Evolutionary conservation across 208 protist species (phyloP), one percentile per base, ranked within the genome.

Genomic region (Leishmania amazonensis): DNA sequence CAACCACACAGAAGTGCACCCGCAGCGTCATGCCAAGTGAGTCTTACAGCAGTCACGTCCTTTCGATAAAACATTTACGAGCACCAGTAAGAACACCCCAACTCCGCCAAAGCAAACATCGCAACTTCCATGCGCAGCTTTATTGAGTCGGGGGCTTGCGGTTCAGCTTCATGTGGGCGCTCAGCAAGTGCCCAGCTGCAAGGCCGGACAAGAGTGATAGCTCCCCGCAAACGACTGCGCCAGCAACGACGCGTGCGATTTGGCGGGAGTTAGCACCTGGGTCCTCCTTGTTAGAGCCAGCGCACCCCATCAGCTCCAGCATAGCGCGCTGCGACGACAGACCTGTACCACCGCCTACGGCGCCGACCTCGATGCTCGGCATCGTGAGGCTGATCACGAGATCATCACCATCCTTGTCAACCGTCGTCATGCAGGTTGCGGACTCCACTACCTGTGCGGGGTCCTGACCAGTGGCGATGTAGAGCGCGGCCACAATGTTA

Each of bases 311-410:
- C 49, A 99, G 76, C 57, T 99, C 91, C n/a, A 99, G 91, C 82
- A 98, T 96, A 0, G 96, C 93, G 11, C 86, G 70, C 92, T 99
- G 99, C 6, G 98, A 92, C 6, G 89, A 83, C 15, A 99, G 89
- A 35, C 92, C 86, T 9, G 99, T 99, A 53, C 99, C 99, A 64
- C 99, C 99, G 70, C 99, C 99, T 51, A 99, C 97, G 19, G 98
- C 98, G 65, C 99, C 99, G 45, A 99, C 98, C 88, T 99, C 99
- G 64, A 99, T 97, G 51, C 96, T 99, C 17, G 99, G 99, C 99
- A 99, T 99, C 35, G 97, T 99, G 71, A 98, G 91, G 31, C 96
- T 99, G 31, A 99, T 95, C 78, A 98, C 89, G 60, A 99, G 92
- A 84, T 99, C 96, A 53, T 95, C 92, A 54, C 93, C 90, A 38